phyloP scores from a whole-genome alignment of 2,329 filamentous ascomycete genomes.

The Macroventuria anomochaeta region DNA sequence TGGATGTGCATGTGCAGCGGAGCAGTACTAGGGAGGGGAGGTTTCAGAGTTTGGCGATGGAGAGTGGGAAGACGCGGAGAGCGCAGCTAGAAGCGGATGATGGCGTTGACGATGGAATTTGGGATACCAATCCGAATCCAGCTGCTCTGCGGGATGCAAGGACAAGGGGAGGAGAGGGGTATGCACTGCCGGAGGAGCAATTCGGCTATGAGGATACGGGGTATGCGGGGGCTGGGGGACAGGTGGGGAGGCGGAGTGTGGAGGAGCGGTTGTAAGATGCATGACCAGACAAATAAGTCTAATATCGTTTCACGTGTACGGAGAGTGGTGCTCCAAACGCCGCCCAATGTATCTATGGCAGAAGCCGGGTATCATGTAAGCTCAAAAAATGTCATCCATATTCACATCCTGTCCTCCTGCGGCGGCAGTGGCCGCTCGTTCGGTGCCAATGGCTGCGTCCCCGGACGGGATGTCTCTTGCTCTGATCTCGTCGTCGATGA shows the following conservation, averaged over 20 bases:
- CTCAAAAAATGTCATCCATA: slow-evolving; percentile 54
- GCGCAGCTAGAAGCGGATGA: background rate
- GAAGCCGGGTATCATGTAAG: slow-evolving; percentile 43
- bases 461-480: slow-evolving; percentile 50
- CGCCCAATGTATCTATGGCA: slow-evolving; percentile 33
- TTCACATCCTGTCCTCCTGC: slow-evolving; percentile 63
- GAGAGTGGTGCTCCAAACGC: too few species aligned
- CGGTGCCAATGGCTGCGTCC: slow-evolving; percentile 40
- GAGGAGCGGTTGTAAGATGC: slow-evolving; percentile 22
- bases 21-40: slow-evolving; percentile 53
- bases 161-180: slow-evolving; percentile 42
- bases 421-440: slow-evolving; percentile 57
- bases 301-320: too few species aligned
- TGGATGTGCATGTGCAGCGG: slow-evolving; percentile 58
- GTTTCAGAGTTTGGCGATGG: slow-evolving; percentile 57
- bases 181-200: slow-evolving; percentile 52
- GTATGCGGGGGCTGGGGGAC: slow-evolving; percentile 47
- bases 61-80: slow-evolving; percentile 31
- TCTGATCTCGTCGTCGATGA: slow-evolving; percentile 75
- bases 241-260: slow-evolving; percentile 23
- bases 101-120: slow-evolving; percentile 3
- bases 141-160: slow-evolving; percentile 14
- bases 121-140: slow-evolving; percentile 38
- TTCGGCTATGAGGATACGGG: slow-evolving; percentile 52
- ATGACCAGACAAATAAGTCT: too few species aligned